Base-by-base conservation (phyloP, 2,329 filamentous ascomycete species). In the Epichloe sylvatica region DNA sequence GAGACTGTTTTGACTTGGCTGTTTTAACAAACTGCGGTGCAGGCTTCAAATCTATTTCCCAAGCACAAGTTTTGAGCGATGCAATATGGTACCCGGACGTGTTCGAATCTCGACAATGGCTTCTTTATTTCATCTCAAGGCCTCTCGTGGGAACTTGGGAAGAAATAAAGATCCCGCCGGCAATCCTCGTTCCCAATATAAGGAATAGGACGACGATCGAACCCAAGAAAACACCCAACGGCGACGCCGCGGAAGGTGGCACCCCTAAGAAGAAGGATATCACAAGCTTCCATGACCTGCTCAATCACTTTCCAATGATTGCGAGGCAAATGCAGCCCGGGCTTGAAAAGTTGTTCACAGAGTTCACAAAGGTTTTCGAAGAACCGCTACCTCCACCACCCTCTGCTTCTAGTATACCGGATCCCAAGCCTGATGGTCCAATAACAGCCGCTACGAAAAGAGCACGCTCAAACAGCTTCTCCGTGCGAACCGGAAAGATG, bases 291-390 rank as follows among this genome's bases (percentile, higher is more conserved):
- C 83, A 84, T 53, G 92, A 97, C 55, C 75, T 98, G 13, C 74
- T 98, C 40, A 86, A 86, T 56, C 81, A 89, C 58, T 98, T 97
- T 56, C 92, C 92, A 1, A 86, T 94, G 78, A 97, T 98, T 58
- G 89, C 90, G 23, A 79, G 87, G 52, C 92, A 98, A 66, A 95
- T 98, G 89, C 89, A 96, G 58, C 79, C 84, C 2, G 92, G 92
- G 0, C 68, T 98, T 35, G 91, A 98, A 60, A 83, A 83, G 59
- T 70, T 97, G 25, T 95, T 97, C 61, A 81, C 84, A 53, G 90
- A 97, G 58, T 97, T 98, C 63, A 83, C 81, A 5, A 80, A 80
- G 42, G 85, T 91, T 49, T 83, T 96, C 56, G 86, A 94, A 55
- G 89, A 86, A 60, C 88, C 88, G 5, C 67, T 94, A 5, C 88